phyloP scores from a whole-genome alignment of 2,329 filamentous ascomycete species.

The Penicillium sp. region DNA sequence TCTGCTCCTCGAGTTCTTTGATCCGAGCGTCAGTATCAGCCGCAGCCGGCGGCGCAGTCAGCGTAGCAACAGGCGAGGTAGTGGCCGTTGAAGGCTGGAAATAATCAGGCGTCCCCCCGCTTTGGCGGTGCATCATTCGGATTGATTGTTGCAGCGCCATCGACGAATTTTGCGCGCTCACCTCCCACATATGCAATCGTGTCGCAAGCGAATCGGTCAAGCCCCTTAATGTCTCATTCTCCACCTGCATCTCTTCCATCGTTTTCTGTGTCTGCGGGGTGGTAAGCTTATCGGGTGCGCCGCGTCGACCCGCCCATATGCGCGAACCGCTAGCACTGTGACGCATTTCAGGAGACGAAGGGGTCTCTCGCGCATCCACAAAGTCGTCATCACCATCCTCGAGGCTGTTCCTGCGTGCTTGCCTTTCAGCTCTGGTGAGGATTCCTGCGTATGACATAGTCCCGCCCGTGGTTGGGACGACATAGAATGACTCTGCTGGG shows the following conservation, averaged over 20 bases:
- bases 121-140: constrained; percentile 49
- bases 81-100: constrained; percentile 32
- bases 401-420: constrained; percentile 46
- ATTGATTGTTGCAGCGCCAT: constrained; percentile 83
- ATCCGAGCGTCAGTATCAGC: constrained; percentile 54
- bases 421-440: constrained; percentile 55
- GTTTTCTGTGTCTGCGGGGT: constrained; percentile 57
- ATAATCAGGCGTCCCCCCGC: constrained; percentile 31
- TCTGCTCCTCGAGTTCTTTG: constrained; percentile 66
- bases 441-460: constrained; percentile 94
- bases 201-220: constrained; percentile 83
- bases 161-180: constrained; percentile 82
- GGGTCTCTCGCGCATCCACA: constrained; percentile 77
- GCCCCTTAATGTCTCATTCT: constrained; percentile 82
- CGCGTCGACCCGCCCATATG: constrained; percentile 15
- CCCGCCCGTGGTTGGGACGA: constrained; percentile 87
- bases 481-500: constrained; percentile 74
- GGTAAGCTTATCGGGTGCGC: constrained; percentile 32
- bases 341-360: constrained; percentile 49
- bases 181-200: constrained; percentile 89
- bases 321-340: constrained; percentile 44
- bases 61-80: constrained; percentile 26
- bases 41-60: constrained; percentile 19
- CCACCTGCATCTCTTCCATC: constrained; percentile 81
- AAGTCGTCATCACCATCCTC: constrained; percentile 81